Conservation (phyloP, 2,329 filamentous ascomycete species). For the Cladobotryum protrusum region DNA sequence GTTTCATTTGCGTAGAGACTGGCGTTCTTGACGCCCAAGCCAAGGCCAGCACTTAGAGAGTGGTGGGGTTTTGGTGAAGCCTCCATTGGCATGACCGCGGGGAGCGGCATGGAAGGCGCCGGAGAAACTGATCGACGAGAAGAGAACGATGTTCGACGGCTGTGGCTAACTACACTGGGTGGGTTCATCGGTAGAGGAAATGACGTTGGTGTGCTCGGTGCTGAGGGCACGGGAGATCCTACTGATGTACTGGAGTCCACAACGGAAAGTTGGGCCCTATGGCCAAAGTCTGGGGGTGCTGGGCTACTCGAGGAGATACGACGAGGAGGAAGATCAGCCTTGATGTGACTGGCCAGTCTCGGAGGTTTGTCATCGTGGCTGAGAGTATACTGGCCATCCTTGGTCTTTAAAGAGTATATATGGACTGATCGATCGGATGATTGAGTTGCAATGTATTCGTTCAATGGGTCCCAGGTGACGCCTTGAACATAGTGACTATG, state of each 20-base stretch:
- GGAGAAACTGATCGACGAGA: conserved; percentile 84
- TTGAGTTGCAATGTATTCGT: conserved; percentile 96
- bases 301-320: conserved; percentile 89
- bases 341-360: conserved; percentile 70
- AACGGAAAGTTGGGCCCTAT: conserved; percentile 57
- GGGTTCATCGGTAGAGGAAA: conserved; percentile 93
- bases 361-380: conserved; percentile 60
- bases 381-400: conserved; percentile 90
- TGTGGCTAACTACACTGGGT: conserved; percentile 80
- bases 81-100: conserved; percentile 91
- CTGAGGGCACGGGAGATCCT: conserved; percentile 82
- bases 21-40: conserved; percentile 69
- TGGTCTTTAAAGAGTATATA: conserved; percentile 92
- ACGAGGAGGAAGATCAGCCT: conserved; percentile 86
- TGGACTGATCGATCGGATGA: conserved; percentile 97
- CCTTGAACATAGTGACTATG: conserved; percentile 98
- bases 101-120: conserved; percentile 85
- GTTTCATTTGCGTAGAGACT: conserved; percentile 96
- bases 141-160: conserved; percentile 89
- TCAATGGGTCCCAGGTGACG: conserved; percentile 95
- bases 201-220: conserved; percentile 88
- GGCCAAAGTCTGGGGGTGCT: conserved; percentile 74
- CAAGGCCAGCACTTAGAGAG: conserved; percentile 44
- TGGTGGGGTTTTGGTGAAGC: conserved; percentile 71
- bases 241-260: conserved; percentile 48